Percentiles rank a stretch among this genome's conserved stretches.
These are phyloP conservation scores for Takashimella koratensis DNA, from an alignment of 1,284 basidiomycete genomes.

Conservation along the genomic window DNA sequence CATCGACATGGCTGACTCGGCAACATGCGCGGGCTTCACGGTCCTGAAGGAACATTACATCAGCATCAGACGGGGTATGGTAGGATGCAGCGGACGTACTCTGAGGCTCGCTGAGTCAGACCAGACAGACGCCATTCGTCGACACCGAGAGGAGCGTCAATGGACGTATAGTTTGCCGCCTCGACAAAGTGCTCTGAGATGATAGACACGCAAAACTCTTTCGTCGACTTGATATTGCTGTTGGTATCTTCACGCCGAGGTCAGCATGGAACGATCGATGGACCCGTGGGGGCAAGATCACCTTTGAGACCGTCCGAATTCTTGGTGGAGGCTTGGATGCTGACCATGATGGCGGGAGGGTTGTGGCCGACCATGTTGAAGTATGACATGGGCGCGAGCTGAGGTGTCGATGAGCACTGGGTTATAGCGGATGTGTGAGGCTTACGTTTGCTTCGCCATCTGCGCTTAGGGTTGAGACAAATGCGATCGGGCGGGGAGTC, in stretches of 20 bases:
- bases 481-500: conserved; percentile 66
- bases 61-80: not conserved
- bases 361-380: conserved; percentile 55
- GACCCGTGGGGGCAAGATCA: too few relatives aligned
- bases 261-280: conserved; percentile 32
- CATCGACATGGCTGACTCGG: conserved; percentile 66
- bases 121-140: conserved; percentile 73
- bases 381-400: conserved; percentile 48
- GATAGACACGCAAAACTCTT: conserved; percentile 70
- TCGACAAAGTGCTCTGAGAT: conserved; percentile 71
- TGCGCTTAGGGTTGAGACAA: conserved; percentile 62
- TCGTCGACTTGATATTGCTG: conserved; percentile 63
- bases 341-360: conserved; percentile 65
- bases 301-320: conserved; percentile 29
- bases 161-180: conserved; percentile 64
- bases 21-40: conserved; percentile 64
- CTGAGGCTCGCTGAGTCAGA: conserved; percentile 58
- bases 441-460: conserved; percentile 63
- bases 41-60: conserved; percentile 23
- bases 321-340: conserved; percentile 50
- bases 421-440: not conserved
- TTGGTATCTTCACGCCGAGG: conserved; percentile 62
- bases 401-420: conserved; percentile 1
- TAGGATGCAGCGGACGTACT: conserved; percentile 52
- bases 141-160: conserved; percentile 62